Percentiles rank a stretch among this genome's conserved stretches.
Evolutionary conservation across 257 asterid genomes (phyloP).

Genomic region (Linderniella brevidens): DNA sequence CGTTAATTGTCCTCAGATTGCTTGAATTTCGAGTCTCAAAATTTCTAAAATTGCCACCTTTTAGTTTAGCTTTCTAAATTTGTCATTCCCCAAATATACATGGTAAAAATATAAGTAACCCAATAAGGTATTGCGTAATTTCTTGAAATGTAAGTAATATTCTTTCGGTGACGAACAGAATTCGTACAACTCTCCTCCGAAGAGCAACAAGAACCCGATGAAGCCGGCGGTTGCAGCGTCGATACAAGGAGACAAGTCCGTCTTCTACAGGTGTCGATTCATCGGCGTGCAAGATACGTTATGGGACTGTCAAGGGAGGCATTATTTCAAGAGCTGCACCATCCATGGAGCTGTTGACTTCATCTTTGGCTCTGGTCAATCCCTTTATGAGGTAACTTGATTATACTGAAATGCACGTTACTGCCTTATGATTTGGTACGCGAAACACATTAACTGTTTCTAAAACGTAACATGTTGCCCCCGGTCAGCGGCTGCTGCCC

Average conservation of each 20-base stretch:
- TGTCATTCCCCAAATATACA: no score
- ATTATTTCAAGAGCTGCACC: slow-evolving; percentile 46
- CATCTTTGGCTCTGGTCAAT: slow-evolving; percentile 77
- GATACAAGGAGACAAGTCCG: slow-evolving; percentile 51
- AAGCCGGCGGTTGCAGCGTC: slow-evolving; percentile 40
- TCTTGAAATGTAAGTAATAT: no score
- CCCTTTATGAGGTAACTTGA: slow-evolving; percentile 58
- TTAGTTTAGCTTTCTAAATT: no score
- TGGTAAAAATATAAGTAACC: no score
- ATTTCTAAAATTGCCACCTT: no score
- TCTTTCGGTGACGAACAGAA: slow-evolving; percentile 21
- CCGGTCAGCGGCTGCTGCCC: no score
- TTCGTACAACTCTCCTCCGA: slow-evolving; percentile 41
- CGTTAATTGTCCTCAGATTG: no score
- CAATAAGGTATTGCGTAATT: no score
- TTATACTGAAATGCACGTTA: not conserved
- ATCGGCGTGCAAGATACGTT: slow-evolving; percentile 68
- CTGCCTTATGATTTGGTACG: no score
- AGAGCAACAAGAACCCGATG: slow-evolving; percentile 8
- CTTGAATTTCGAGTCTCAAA: no score
- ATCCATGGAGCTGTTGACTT: slow-evolving; percentile 73
- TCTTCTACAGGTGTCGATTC: slow-evolving; percentile 41
- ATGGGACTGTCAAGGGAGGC: slow-evolving; percentile 73
- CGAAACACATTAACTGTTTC: no score
- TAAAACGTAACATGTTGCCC: no score